Percentiles rank a stretch among this genome's conserved stretches.
Conservation (phyloP, 106 monocot genomes). For the Iris macrosiphon region DNA sequence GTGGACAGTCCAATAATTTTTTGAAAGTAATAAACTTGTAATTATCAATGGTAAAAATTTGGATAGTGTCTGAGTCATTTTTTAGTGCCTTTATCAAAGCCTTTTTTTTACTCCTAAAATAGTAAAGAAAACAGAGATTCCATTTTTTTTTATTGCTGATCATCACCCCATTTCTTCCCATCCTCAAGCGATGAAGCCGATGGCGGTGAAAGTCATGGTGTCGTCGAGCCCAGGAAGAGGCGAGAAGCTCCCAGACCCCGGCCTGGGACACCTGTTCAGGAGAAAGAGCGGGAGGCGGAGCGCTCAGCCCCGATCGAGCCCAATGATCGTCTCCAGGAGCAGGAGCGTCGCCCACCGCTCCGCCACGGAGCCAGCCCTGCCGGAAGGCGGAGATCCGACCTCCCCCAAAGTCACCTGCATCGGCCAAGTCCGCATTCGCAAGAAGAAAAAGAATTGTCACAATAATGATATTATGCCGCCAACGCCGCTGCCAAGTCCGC, state of each 20-base stretch:
- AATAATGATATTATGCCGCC: neutral
- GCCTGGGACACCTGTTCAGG: conserved; percentile 30
- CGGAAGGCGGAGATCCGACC: conserved; percentile 43
- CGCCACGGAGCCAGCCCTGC: neutral
- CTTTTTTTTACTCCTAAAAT: too few species aligned
- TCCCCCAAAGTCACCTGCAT: conserved; percentile 97
- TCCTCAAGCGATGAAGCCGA: conserved; percentile 27
- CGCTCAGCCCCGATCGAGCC: conserved; percentile 34
- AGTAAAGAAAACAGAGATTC: too few species aligned
- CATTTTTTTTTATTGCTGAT: too few species aligned
- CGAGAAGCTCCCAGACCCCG: conserved; percentile 57
- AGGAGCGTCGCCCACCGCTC: neutral
- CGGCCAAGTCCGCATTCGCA: conserved; percentile 69
- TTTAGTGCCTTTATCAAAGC: too few species aligned
- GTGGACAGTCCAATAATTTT: too few species aligned
- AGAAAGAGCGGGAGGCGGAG: conserved; percentile 28
- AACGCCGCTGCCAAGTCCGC: neutral
- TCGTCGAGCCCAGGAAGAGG: conserved; percentile 59
- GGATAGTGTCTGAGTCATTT: too few species aligned
- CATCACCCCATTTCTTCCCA: too few species aligned
- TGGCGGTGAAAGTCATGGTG: conserved; percentile 14
- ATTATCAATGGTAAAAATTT: too few species aligned
- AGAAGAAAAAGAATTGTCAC: conserved; percentile 14
- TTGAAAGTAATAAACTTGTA: too few species aligned
- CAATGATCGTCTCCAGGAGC: conserved; percentile 37